phyloP scores from a whole-genome alignment of 441 rosid genomes.

The Eugenia klotzschiana region DNA sequence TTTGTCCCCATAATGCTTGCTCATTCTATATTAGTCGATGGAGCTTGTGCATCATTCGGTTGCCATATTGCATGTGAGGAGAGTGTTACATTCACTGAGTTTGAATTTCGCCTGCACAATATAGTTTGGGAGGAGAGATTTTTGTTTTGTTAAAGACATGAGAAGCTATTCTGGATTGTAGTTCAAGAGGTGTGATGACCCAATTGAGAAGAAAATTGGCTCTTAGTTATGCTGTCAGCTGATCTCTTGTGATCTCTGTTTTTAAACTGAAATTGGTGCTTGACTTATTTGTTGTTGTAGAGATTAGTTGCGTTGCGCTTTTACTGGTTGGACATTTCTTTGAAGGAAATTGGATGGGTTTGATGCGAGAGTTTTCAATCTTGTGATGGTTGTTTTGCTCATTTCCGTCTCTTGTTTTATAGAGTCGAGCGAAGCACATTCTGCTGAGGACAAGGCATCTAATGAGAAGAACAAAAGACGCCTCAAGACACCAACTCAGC shows the following conservation, averaged over 20 bases:
- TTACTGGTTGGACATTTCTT: background rate
- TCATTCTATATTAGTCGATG: background rate
- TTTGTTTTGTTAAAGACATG: background rate
- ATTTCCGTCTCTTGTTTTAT: constrained; percentile 1
- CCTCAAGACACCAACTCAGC: constrained; percentile 64
- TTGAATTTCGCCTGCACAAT: background rate
- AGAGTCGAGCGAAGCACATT: constrained; percentile 49
- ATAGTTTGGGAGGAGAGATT: background rate
- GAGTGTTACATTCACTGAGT: background rate
- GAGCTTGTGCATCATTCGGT: background rate
- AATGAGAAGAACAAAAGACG: constrained; percentile 45
- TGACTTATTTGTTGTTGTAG: background rate
- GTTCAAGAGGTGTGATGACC: background rate
- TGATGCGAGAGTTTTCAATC: background rate
- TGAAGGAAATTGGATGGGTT: background rate
- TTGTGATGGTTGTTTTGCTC: background rate
- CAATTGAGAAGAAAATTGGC: background rate
- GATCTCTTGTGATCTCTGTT: background rate
- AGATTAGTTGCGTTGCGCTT: background rate
- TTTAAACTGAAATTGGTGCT: background rate
- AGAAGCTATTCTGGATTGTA: background rate
- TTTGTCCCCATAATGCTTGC: background rate
- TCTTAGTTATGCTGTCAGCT: background rate
- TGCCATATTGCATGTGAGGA: background rate
- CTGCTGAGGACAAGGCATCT: constrained; percentile 44